Base-by-base conservation (phyloP, 2,329 filamentous ascomycete species). In the Arthrobotrys conoides region DNA sequence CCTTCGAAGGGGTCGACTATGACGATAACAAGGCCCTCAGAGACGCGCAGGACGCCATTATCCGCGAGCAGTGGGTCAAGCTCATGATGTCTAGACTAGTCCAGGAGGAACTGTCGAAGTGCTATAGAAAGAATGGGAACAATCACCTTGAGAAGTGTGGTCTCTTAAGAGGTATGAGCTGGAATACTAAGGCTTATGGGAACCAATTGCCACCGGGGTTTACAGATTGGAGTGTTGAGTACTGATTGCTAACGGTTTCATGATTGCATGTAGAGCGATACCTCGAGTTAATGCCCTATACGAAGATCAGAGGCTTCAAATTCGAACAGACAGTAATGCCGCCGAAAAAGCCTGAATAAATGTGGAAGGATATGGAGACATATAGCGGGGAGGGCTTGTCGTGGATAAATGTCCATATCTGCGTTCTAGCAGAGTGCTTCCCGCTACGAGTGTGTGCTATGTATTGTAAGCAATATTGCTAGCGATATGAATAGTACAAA, bases 111-210 rank as follows among this genome's bases (percentile, higher is more conserved):
- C 87, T 96, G 86, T 88, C 91, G 85, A 95, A 93, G 87, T 96
- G 93, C 87, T 96, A 96, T 86, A 90, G 90, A 85, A 88, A 90
- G 82, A 92, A 96, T 86, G 93, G 93, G 71, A 92, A 94, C 81
- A 96, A 96, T 85, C 93, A 96, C 84, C 86, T 96, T 84, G 93
- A 95, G 88, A 96, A 95, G 86, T 96, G 93, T 85, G 92, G 92
- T 81, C 87, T 89, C 83, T 85, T 95, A 85, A 88, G 93, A 91
- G 92, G 93, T 96, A 84, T 88, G 91, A 86, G 64, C 51, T 38
- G 24, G 30, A 18, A 12, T 51, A 33, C 53, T 14, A 61, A 24
- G 27, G 61, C 5, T 33, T 30, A n/a, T 38, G 14, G 48, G 46
- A 27, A 36, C 6, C 24, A 49, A 51, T 44, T 27, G n/a, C n/a